A percentile compares a stretch with the other conserved stretches of the same genome.
phyloP scores from a whole-genome alignment of 1,284 basidiomycete species.

The Ustilago cynodontis region DNA sequence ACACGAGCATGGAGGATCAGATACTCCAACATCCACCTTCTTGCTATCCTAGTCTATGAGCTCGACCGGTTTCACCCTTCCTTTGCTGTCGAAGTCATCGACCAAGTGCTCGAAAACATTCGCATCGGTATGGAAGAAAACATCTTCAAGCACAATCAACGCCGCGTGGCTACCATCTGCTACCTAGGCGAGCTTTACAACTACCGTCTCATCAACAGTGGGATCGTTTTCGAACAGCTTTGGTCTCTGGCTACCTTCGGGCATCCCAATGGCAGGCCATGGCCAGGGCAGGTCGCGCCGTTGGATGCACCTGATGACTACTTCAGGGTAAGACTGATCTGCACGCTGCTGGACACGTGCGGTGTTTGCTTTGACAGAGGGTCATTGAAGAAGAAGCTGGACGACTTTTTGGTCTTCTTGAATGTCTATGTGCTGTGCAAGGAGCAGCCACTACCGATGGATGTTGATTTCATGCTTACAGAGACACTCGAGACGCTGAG shows the following conservation, averaged over 20 bases:
- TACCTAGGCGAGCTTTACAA: slow-evolving; percentile 98
- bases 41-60: slow-evolving; percentile 93
- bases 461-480: slow-evolving; percentile 94
- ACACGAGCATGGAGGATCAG: slow-evolving; percentile 97
- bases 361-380: slow-evolving; percentile 98
- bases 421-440: slow-evolving; percentile 94
- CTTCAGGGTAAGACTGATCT: slow-evolving; percentile 91
- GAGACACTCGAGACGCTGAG: slow-evolving; percentile 81
- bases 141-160: slow-evolving; percentile 93
- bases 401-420: slow-evolving; percentile 91
- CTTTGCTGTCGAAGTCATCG: slow-evolving; percentile 88
- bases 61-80: slow-evolving; percentile 90
- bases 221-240: slow-evolving; percentile 90
- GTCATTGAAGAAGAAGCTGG: slow-evolving; percentile 87
- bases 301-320: slow-evolving; percentile 95
- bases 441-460: slow-evolving; percentile 84
- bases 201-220: slow-evolving; percentile 89
- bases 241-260: slow-evolving; percentile 97
- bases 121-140: slow-evolving; percentile 88
- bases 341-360: slow-evolving; percentile 91
- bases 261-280: slow-evolving; percentile 89
- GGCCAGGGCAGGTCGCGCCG: slow-evolving; percentile 81
- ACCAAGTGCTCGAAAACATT: slow-evolving; percentile 93
- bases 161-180: slow-evolving; percentile 88
- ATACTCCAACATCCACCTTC: slow-evolving; percentile 87